Evolutionary conservation across 768 basidiomycete species (phyloP).

Genomic region (Rubroboletus satanas): DNA sequence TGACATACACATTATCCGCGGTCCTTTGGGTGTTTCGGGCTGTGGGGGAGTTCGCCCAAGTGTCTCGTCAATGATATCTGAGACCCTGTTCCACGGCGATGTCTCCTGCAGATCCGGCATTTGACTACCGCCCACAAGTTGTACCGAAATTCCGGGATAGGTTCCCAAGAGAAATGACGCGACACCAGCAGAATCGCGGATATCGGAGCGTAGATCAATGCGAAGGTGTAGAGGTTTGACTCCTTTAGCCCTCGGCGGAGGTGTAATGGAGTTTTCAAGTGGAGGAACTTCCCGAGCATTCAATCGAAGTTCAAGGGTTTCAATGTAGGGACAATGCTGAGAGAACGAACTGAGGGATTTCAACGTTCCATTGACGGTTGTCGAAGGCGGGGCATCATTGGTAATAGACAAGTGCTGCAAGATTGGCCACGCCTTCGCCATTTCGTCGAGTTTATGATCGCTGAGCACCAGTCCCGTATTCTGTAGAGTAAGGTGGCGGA

Average conservation of each 20-base stretch:
- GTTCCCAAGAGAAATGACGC: slow-evolving; percentile 16
- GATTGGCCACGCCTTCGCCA: slow-evolving; percentile 18
- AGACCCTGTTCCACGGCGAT: slow-evolving; percentile 22
- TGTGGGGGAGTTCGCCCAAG: slow-evolving; percentile 13
- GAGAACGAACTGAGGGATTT: slow-evolving; percentile 9
- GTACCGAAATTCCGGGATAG: slow-evolving; percentile 8
- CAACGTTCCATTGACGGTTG: slow-evolving; percentile 6
- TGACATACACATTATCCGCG: slow-evolving; percentile 20
- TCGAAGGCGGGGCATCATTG: slow-evolving; percentile 11
- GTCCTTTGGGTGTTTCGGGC: not conserved
- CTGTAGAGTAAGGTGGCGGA: slow-evolving; percentile 11
- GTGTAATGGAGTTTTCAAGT: not conserved
- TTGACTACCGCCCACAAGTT: not conserved
- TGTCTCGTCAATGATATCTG: slow-evolving; percentile 13
- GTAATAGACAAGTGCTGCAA: slow-evolving; percentile 16
- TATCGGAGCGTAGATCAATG: slow-evolving; percentile 17
- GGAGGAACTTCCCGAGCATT: slow-evolving; percentile 18
- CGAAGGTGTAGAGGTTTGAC: not conserved
- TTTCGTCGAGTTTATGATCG: slow-evolving; percentile 12
- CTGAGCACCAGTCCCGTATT: slow-evolving; percentile 13
- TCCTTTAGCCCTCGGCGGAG: slow-evolving; percentile 3
- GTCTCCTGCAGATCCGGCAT: slow-evolving; percentile 13
- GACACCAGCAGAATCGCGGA: slow-evolving; percentile 17
- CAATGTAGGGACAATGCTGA: slow-evolving; percentile 17
- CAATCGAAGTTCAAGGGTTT: slow-evolving; percentile 14